Base-by-base conservation (phyloP, 768 basidiomycete genomes). In the Pulveroboletus sp. region DNA sequence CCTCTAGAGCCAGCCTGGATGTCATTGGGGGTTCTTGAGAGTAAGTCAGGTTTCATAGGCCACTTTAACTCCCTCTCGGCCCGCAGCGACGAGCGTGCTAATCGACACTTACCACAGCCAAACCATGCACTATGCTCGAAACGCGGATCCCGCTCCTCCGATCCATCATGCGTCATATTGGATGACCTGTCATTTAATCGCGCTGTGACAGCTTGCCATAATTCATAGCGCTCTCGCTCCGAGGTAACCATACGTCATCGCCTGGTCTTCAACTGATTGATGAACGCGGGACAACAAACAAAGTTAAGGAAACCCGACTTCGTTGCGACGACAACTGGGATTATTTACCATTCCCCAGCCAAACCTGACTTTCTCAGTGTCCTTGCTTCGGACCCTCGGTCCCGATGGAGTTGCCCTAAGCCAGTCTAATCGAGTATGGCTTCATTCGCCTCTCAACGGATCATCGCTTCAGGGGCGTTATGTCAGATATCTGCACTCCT, bases 1-100 rank as follows among this genome's bases (percentile, higher is more conserved):
- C 90, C 3, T 81, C 79, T 37, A 79, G 78, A 48, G 77, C 78
- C 43, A 89, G 87, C 4, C 71, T 91, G 8, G 89, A 91, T 54
- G 78, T 87, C 47, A 89, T 93, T 44, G 87, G 87, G 8, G 71
- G 85, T 33, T 83, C 88, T 24, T n/a, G 41, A 31, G 21, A 21
- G 21, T 4, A 21, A 21, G 21, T 21, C 21, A 4, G 21, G 21
- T 21, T 21, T 21, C 21, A 21, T 21, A 21, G 4, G 21, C 21
- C 21, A 21, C 21, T 21, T 21, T 4, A 21, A 21, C 21, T 71
- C 83, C 8, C 74, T 85, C n/a, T 57, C 66, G 18, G 35, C 75
- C 27, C 68, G 71, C 43, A 70, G 68, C 46, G 75, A 77, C 60
- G 76, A 81, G 59, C 76, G 83, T 15, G 75, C 82, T n/a, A 57